phyloP scores from a whole-genome alignment of 1,284 basidiomycete species.

The Sutorius eximius region DNA sequence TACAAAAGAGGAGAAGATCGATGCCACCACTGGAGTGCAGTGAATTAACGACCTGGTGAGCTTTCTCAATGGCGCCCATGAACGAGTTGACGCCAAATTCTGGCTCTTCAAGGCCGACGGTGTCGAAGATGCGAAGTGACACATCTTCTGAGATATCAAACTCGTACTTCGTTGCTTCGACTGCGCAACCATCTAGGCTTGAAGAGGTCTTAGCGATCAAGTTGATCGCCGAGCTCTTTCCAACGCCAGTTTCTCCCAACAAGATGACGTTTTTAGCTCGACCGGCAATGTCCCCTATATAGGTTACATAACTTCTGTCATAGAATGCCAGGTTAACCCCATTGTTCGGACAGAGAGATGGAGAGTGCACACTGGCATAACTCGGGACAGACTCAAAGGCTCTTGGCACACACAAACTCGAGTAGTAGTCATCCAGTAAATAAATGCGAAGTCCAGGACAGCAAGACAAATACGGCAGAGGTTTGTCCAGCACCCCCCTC shows the following conservation, averaged over 20 bases:
- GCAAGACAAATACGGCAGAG: too few species aligned
- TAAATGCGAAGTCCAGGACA: too few species aligned
- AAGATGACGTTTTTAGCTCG: conserved; percentile 33
- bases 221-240: conserved; percentile 37
- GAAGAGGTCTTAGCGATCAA: conserved; percentile 30
- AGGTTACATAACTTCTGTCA: too few species aligned
- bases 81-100: conserved; percentile 25
- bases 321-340: too few species aligned
- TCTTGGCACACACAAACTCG: too few species aligned
- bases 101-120: conserved; percentile 41
- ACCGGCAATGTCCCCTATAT: too few species aligned
- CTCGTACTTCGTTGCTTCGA: conserved; percentile 1
- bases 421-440: too few species aligned
- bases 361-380: too few species aligned
- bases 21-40: conserved; percentile 32
- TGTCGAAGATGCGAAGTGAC: conserved; percentile 37
- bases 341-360: too few species aligned
- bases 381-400: too few species aligned
- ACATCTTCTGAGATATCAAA: neutral
- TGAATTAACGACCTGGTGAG: conserved; percentile 35
- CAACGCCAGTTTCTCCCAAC: conserved; percentile 34
- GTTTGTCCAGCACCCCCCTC: too few species aligned
- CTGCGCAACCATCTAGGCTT: conserved; percentile 29
- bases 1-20: conserved; percentile 40
- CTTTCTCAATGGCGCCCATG: conserved; percentile 35